Base-by-base conservation (phyloP, 2,329 filamentous ascomycete species). In the Aspergillus neoniger region DNA sequence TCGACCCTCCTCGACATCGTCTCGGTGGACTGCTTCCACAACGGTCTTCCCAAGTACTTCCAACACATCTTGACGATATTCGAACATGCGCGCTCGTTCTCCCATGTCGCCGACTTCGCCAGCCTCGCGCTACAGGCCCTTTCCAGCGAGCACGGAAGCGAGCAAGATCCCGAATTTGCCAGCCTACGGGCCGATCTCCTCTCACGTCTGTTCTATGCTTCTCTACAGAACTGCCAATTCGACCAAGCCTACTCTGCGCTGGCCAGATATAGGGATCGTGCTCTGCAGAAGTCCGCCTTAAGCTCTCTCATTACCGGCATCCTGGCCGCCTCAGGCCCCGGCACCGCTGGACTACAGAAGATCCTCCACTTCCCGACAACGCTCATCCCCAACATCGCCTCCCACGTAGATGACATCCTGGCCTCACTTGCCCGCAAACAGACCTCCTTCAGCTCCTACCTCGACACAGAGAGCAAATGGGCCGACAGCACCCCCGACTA, bases 51-150 rank as follows among this genome's bases (percentile, higher is more conserved):
- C 5, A 88, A 86, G 64, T 99, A 97, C 77, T 96, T 96, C 75
- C 87, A 89, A 44, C 95, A 99, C 74, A 85, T 98, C 54, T 85
- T 93, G 12, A 83, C 86, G 19, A 82, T 99, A 1, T 98, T 91
- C 71, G 93, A 97, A 73, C 86, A 85, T 67, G 85, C 86, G 47
- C 90, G 88, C 67, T 87, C 89, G 0, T 91, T 91, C 74, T 90
- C 91, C 1, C 91, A 90, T 69, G 91, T 96, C 43, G 85, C 92
- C 5, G 91, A 96, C 66, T 97, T 96, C 79, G 88, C 91, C 41
- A 85, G 87, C 41, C 80, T 93, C 23, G 88, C 91, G 5, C 80
- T 96, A 44, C 88, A 91, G 69, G 89, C 91, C 32, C 65, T 79
- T 38, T 70, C 73, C 32, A 70, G 73, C 21, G 72, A 75, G 59